Evolutionary conservation across 257 asterid species (phyloP).

Genomic region (Solanum pinnatisectum): DNA sequence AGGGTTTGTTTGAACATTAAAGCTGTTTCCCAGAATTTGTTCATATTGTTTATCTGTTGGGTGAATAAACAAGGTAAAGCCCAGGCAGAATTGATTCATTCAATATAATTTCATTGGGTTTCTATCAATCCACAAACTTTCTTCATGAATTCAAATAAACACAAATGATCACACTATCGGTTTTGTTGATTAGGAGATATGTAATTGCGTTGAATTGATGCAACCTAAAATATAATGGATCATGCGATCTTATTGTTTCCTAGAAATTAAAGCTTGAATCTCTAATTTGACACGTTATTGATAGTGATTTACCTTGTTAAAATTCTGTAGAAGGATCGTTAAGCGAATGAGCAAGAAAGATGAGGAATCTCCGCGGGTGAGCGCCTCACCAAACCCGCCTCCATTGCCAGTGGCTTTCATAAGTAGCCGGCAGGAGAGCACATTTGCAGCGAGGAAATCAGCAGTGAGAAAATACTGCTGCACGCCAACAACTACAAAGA

Average conservation of each 20-base stretch:
- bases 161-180: background rate
- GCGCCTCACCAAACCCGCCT: constrained; percentile 48
- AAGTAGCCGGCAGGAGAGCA: constrained; percentile 7
- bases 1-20: background rate
- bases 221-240: background rate
- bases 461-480: constrained; percentile 14
- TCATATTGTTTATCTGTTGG: background rate
- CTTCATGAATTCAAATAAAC: background rate
- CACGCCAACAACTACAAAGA: constrained; percentile 18
- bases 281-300: background rate
- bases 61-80: background rate
- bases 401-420: constrained; percentile 29
- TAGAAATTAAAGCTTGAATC: background rate
- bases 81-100: background rate
- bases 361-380: constrained; percentile 14
- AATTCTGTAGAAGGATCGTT: constrained; percentile 5
- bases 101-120: background rate
- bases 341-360: constrained; percentile 12
- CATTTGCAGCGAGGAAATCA: constrained; percentile 7
- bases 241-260: background rate
- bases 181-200: background rate
- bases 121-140: background rate
- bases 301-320: background rate
- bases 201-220: background rate
- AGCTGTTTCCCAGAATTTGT: background rate